Percentiles rank a stretch among this genome's conserved stretches.
Evolutionary conservation across 805 yeast genomes (phyloP).

Genomic region (Pichia gijzeniarum): DNA sequence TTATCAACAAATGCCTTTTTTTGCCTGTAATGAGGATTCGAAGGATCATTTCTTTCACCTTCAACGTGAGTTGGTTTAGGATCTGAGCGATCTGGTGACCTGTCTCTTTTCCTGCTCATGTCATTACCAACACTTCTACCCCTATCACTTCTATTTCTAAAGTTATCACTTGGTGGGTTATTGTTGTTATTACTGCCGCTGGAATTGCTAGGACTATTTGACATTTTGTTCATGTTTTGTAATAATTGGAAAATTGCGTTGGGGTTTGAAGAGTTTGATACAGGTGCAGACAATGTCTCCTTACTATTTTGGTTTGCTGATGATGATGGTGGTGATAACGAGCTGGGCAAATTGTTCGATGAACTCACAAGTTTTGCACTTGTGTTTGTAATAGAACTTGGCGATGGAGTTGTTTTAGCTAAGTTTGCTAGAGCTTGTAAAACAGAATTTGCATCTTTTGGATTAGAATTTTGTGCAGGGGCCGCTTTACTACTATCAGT

Average conservation of each 20-base stretch:
- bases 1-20: slow-evolving; percentile 66
- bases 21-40: slow-evolving; percentile 72
- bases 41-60: slow-evolving; percentile 62
- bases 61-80: slow-evolving; percentile 32
- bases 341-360: neutral
- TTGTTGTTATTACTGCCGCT: too few relatives aligned
- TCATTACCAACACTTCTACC: slow-evolving; percentile 21
- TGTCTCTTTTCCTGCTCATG: slow-evolving; percentile 41
- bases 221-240: slow-evolving; percentile 39
- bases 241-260: slow-evolving; percentile 45
- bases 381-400: slow-evolving; percentile 17
- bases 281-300: slow-evolving; percentile 3
- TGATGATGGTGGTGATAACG: slow-evolving; percentile 9
- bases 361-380: slow-evolving; percentile 29
- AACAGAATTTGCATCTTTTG: slow-evolving; percentile 53
- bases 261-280: slow-evolving; percentile 25
- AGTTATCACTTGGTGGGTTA: slow-evolving; percentile 19
- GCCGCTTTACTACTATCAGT: slow-evolving; percentile 9
- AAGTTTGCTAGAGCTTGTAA: slow-evolving; percentile 65
- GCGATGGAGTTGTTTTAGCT: slow-evolving; percentile 40
- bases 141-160: slow-evolving; percentile 28
- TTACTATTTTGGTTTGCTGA: slow-evolving; percentile 2
- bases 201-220: slow-evolving; percentile 17
- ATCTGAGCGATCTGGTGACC: slow-evolving; percentile 39
- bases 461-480: slow-evolving; percentile 9